Percentiles rank a stretch among this genome's conserved stretches.
phyloP scores from a whole-genome alignment of 768 basidiomycete genomes.

The Suillus hirtellus region DNA sequence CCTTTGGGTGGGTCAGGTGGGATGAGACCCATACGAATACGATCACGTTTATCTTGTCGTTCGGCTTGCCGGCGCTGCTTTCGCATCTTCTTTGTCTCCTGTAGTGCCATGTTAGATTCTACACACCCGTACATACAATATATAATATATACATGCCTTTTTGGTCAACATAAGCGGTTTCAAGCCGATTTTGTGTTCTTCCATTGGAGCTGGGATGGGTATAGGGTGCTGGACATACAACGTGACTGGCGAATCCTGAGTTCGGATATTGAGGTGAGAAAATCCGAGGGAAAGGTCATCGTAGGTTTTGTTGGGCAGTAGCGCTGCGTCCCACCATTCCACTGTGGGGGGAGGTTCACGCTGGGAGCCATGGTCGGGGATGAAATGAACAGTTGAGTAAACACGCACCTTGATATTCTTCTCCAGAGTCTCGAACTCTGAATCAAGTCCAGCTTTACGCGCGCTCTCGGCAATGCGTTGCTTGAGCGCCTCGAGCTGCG shows the following conservation, averaged over 20 bases:
- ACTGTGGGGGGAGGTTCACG: constrained; percentile 83
- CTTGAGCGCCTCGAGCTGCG: constrained; percentile 87
- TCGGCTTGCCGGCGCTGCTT: constrained; percentile 86
- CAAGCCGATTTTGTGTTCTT: constrained; percentile 74
- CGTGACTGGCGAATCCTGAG: constrained; percentile 70
- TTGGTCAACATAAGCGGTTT: constrained; percentile 92
- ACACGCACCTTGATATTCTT: constrained; percentile 77
- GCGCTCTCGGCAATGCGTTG: constrained; percentile 91
- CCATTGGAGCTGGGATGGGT: constrained; percentile 87
- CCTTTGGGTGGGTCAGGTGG: constrained; percentile 97
- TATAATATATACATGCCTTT: constrained; percentile 48
- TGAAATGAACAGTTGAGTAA: not conserved
- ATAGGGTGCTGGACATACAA: constrained; percentile 97
- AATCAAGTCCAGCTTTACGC: constrained; percentile 89
- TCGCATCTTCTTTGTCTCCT: constrained; percentile 97
- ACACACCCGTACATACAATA: constrained; percentile 18
- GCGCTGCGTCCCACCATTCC: constrained; percentile 97
- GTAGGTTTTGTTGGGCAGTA: constrained; percentile 81
- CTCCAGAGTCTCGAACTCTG: constrained; percentile 90
- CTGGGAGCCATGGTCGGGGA: constrained; percentile 37
- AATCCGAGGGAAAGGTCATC: constrained; percentile 66
- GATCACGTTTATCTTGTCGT: constrained; percentile 90
- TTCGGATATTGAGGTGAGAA: constrained; percentile 62
- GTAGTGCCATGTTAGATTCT: constrained; percentile 11
- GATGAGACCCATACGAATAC: constrained; percentile 92